Evolutionary conservation across 768 basidiomycete genomes (phyloP), one percentile per base, ranked within the genome.

Genomic region (Lactarius psammicola): DNA sequence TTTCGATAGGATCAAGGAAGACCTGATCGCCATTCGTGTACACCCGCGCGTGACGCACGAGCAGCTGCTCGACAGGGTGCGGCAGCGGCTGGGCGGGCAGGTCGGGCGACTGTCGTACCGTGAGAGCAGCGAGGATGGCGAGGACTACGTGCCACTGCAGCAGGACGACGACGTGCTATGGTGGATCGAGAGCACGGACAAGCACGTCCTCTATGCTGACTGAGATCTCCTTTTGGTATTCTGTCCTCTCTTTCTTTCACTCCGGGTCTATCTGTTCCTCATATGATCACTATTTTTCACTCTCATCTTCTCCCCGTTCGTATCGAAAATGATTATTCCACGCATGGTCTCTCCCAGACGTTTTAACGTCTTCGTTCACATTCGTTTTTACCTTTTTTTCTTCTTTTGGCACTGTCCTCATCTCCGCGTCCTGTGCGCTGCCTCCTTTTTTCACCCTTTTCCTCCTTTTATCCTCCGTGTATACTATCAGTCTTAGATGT

Each of bases 11-110:
- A 82, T 89, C 63, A 89, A 94, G 28, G 95, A 98, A 73, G 97
- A 99, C 75, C 79, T 98, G 62, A 94, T 98, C 68, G 97, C 97
- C 4, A 96, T 98, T 63, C 88, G 97, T 17, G 96, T 98, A 33
- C 95, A 96, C 73, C 96, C 97, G 28, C 85, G 84, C 59, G 95
- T 98, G 49, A 87, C 90, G 10, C 89, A 92, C 72, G 79, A 77
- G 13, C 94, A 96, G 73, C 81, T 99, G 67, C 88, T 97, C 82
- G 91, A 87, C 59, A 99, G 98, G 78, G 91, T 98, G 36, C 87
- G 92, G 71, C 84, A 89, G 42, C 85, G 97, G 60, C 79, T 98
- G 8, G 95, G 94, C 0, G 82, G 82, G 17, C 88, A 90, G 66
- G 81, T 96, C 42, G 78, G 74, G 11, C 78, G 80, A 51, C 79